Base-by-base conservation (phyloP, 2,329 filamentous ascomycete species). In the Cladophialophora immunda region DNA sequence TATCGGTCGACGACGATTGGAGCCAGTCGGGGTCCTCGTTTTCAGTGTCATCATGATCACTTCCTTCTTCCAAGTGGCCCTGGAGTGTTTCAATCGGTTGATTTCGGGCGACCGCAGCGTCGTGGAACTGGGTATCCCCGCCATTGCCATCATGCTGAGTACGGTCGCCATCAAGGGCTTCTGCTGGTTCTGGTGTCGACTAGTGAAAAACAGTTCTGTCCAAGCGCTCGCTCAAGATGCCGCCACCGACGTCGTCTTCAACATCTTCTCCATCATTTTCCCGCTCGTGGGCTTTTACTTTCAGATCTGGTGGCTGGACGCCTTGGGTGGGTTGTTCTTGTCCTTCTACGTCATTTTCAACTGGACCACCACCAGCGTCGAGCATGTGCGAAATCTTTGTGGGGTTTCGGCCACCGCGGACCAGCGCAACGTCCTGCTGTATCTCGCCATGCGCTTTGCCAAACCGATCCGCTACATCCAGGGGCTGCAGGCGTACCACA, bases 401-500 rank as follows among this genome's bases (percentile, higher is more conserved):
- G 92, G 92, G 19, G 91, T 91, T 72, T 91, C 91, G 0, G 92
- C 92, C 4, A 88, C 89, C 1, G 89, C 92, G 0, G 92, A 94
- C 73, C 90, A 95, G 81, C 86, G 93, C 32, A 97, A 95, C 75
- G 87, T 97, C 55, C 79, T 97, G 25, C 84, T 97, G 0, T 97
- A 97, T 79, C 86, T 97, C 72, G 95, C 93, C 1, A 97, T 97
- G 91, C 90, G 94, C 22, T 97, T 97, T 76, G 93, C 93, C 54
- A 92, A 91, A 72, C 91, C 91, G 13, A 96, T 97, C 75, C 89
- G 88, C 75, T 90, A 92, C 76, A 95, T 96, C 68, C 92, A 95
- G 76, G 92, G 92, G 34, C 81, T 95, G 64, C 90, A 93, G 72
- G 92, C 92, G 1, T 96, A 95, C 76, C 92, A 96, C 74, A 89